Evolutionary conservation across 805 yeast species (phyloP).

Genomic region (Candida hungchunana): DNA sequence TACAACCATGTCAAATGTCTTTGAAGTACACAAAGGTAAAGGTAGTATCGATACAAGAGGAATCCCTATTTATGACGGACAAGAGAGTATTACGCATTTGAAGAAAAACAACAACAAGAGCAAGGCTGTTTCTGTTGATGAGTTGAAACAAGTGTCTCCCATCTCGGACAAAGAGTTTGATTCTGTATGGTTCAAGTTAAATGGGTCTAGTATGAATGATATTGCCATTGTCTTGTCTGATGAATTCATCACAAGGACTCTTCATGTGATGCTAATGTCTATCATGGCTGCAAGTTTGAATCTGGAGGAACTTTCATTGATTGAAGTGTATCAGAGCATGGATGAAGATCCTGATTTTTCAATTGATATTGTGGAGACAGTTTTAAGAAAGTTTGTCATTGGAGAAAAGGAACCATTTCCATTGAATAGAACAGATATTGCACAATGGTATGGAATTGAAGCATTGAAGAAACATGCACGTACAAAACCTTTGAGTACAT

Average conservation of each 20-base stretch:
- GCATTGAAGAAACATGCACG: constrained; percentile 39
- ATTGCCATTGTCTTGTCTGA: constrained; percentile 33
- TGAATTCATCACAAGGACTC: constrained; percentile 30
- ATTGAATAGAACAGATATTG: constrained; percentile 41
- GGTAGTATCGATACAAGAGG: constrained; percentile 31
- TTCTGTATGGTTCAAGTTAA: constrained; percentile 43
- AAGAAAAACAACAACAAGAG: no score
- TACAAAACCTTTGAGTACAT: constrained; percentile 28
- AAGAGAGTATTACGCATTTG: constrained; percentile 11
- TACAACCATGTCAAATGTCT: constrained; percentile 31
- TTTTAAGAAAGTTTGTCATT: constrained; percentile 44
- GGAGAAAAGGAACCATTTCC: constrained; percentile 26
- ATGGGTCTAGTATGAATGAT: constrained; percentile 55
- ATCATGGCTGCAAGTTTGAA: constrained; percentile 33
- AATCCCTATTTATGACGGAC: constrained; percentile 38
- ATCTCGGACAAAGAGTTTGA: constrained; percentile 53
- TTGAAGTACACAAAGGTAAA: constrained; percentile 32
- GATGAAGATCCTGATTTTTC: constrained; percentile 34
- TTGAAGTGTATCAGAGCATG: constrained; percentile 28
- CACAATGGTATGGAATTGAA: constrained; percentile 61
- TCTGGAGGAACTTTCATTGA: constrained; percentile 26
- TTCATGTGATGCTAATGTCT: constrained; percentile 36
- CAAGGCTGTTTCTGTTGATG: constrained; percentile 18
- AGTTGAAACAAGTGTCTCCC: constrained; percentile 42
- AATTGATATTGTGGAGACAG: constrained; percentile 42